phyloP scores from a whole-genome alignment of 2,329 filamentous ascomycete species.

The Calonectria montana region DNA sequence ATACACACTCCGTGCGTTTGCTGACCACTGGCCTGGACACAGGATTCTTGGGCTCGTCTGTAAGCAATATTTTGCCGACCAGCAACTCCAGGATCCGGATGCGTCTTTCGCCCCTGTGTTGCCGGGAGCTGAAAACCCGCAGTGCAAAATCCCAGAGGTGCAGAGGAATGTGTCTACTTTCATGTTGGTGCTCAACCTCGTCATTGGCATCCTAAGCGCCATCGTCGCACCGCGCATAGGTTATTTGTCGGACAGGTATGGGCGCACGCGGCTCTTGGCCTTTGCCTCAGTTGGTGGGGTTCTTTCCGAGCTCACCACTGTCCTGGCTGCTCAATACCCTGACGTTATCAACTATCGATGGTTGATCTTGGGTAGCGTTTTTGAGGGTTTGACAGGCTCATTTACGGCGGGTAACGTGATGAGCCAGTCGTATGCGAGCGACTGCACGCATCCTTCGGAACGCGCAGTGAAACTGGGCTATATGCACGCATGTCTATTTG shows the following conservation, averaged over 20 bases:
- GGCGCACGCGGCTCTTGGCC: constrained; percentile 79
- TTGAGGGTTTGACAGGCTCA: constrained; percentile 89
- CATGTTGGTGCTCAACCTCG: constrained; percentile 78
- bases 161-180: constrained; percentile 83
- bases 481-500: constrained; percentile 89
- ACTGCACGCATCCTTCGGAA: constrained; percentile 84
- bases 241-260: constrained; percentile 86
- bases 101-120: constrained; percentile 73
- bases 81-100: constrained; percentile 66
- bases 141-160: constrained; percentile 84
- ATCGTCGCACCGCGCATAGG: constrained; percentile 86
- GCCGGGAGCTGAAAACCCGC: constrained; percentile 76
- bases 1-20: background rate
- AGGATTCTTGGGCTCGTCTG: constrained; percentile 86
- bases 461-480: constrained; percentile 89
- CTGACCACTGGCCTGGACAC: constrained; percentile 26
- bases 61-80: constrained; percentile 81
- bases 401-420: constrained; percentile 85
- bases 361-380: constrained; percentile 79
- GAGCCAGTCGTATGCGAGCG: constrained; percentile 87
- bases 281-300: constrained; percentile 81
- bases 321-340: constrained; percentile 81
- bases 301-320: constrained; percentile 78
- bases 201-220: constrained; percentile 82
- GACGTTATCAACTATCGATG: constrained; percentile 80